phyloP scores from a whole-genome alignment of 352 stramenopile species.

The Peronosclerospora sorghi region DNA sequence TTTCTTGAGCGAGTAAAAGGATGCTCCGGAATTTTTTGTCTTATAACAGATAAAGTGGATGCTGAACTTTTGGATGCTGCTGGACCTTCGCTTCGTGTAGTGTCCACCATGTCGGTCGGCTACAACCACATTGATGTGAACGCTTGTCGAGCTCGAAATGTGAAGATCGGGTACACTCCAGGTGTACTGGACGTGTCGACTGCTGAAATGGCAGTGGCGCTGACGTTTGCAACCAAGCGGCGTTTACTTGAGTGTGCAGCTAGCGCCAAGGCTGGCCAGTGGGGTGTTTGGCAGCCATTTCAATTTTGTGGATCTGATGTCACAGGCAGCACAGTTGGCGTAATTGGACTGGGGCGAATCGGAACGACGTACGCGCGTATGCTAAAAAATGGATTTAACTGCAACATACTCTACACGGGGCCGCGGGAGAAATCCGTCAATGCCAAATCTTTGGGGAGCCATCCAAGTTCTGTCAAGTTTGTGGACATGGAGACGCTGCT shows the following conservation, averaged over 20 bases:
- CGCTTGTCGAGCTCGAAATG: constrained; percentile 48
- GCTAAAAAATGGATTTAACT: constrained; percentile 74
- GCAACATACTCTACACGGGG: constrained; percentile 73
- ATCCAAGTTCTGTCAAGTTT: constrained; percentile 46
- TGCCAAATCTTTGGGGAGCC: constrained; percentile 19
- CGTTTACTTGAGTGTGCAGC: constrained; percentile 54
- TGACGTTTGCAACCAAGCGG: constrained; percentile 59
- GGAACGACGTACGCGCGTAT: constrained; percentile 73
- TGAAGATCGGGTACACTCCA: constrained; percentile 75
- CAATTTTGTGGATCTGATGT: constrained; percentile 68
- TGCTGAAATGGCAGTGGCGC: constrained; percentile 57
- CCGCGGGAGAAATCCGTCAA: constrained; percentile 47
- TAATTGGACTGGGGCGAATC: constrained; percentile 83
- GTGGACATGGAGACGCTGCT: constrained; percentile 68
- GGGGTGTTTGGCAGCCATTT: constrained; percentile 76
- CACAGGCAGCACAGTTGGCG: constrained; percentile 58
- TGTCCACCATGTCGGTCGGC: constrained; percentile 84
- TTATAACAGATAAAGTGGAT: constrained; percentile 65
- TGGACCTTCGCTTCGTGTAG: constrained; percentile 46
- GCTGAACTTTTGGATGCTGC: constrained; percentile 45
- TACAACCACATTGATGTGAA: constrained; percentile 87
- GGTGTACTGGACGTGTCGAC: constrained; percentile 78
- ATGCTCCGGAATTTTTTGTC: constrained; percentile 45
- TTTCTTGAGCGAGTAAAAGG: constrained; percentile 35
- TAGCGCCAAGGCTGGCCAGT: constrained; percentile 61